Percentiles rank a stretch among this genome's conserved stretches.
These are phyloP conservation scores for Lotmaria passim DNA, from an alignment of 208 protist species.

Conservation along the genomic window DNA sequence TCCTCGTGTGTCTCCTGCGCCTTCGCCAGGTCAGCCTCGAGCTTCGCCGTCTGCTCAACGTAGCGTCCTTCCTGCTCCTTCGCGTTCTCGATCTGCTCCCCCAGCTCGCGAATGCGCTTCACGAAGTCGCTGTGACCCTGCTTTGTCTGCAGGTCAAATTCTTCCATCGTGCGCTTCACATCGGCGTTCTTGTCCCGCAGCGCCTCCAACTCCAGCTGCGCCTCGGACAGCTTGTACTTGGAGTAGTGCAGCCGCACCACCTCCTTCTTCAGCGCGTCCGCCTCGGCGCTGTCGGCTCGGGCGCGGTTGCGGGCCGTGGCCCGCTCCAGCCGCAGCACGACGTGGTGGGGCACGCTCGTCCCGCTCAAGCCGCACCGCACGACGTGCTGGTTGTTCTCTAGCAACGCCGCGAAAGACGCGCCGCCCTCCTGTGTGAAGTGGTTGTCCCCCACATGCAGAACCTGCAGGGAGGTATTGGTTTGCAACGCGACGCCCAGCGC, in stretches of 20 bases:
- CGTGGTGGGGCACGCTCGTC: conserved; percentile 74
- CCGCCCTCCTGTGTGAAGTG: conserved; percentile 82
- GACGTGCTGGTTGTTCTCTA: conserved; percentile 73
- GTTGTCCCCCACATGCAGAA: conserved; percentile 75
- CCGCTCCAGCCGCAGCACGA: conserved; percentile 64
- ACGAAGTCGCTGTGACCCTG: conserved; percentile 73
- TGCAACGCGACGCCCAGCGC: conserved; percentile 86
- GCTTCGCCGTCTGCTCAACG: conserved; percentile 54
- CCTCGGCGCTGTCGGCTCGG: conserved; percentile 51
- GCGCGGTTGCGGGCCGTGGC: conserved; percentile 57
- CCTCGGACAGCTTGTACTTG: conserved; percentile 91
- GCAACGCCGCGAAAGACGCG: conserved; percentile 71
- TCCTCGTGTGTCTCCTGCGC: conserved; percentile 45
- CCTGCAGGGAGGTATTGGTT: conserved; percentile 63
- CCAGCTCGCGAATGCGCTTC: conserved; percentile 68
- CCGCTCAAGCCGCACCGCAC: conserved; percentile 57
- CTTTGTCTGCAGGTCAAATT: conserved; percentile 80
- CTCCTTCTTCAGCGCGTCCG: conserved; percentile 75
- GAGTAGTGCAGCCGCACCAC: conserved; percentile 88
- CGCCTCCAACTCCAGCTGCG: conserved; percentile 70
- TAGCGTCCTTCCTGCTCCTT: conserved; percentile 55
- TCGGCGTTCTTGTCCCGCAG: conserved; percentile 68
- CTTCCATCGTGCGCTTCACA: conserved; percentile 68
- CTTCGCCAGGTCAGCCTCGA: conserved; percentile 61
- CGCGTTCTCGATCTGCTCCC: conserved; percentile 77